phyloP scores from a whole-genome alignment of 2,329 filamentous ascomycete genomes.

The Talaromyces sp. region DNA sequence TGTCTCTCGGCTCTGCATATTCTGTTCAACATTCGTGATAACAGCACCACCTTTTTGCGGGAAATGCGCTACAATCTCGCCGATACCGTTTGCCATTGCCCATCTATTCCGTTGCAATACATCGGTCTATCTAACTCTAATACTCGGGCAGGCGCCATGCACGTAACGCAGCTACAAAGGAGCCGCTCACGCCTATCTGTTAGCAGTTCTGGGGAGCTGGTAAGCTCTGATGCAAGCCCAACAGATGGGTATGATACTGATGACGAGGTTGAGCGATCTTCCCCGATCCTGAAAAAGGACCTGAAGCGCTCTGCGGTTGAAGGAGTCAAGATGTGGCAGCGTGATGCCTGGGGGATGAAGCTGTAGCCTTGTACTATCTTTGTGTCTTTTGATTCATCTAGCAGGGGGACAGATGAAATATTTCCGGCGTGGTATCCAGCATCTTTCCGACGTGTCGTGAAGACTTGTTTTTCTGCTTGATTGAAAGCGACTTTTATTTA shows the following conservation, averaged over 20 bases:
- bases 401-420: background rate
- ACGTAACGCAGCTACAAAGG: slow-evolving; percentile 3
- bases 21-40: slow-evolving; percentile 13
- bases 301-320: slow-evolving; percentile 8
- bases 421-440: background rate
- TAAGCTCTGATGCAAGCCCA: background rate
- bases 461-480: background rate
- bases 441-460: background rate
- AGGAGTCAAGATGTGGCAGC: slow-evolving; percentile 23
- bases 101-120: slow-evolving; percentile 17
- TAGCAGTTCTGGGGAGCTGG: background rate
- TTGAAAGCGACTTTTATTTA: background rate
- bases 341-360: slow-evolving; percentile 18
- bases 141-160: slow-evolving; percentile 7
- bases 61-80: slow-evolving; percentile 17
- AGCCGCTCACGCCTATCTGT: background rate
- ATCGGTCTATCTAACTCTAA: slow-evolving; percentile 18
- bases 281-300: background rate
- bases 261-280: background rate
- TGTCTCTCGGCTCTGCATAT: slow-evolving; percentile 21
- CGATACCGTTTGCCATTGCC: slow-evolving; percentile 18
- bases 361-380: background rate
- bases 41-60: slow-evolving; percentile 14
- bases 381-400: background rate
- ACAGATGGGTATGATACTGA: background rate